A percentile compares a stretch with the other conserved stretches of the same genome.
These are phyloP conservation scores for Suillus americanus DNA, from an alignment of 768 basidiomycete genomes.

Conservation along the genomic window DNA sequence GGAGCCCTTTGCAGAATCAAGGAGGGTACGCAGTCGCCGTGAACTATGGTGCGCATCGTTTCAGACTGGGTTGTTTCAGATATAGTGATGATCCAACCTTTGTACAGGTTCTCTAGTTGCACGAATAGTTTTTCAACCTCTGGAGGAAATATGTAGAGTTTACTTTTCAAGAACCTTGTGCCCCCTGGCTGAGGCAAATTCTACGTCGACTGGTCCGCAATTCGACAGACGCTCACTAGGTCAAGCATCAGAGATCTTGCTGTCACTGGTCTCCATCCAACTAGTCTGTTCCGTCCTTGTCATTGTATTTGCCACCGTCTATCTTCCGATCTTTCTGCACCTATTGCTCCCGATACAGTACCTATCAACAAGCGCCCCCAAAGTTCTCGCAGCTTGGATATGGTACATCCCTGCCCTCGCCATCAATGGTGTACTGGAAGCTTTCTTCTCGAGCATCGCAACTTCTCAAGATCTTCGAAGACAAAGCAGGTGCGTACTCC, in stretches of 20 bases:
- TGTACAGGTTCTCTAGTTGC: conserved; percentile 83
- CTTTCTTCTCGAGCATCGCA: conserved; percentile 83
- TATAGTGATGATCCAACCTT: conserved; percentile 5
- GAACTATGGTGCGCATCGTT: conserved; percentile 75
- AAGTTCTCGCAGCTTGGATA: conserved; percentile 76
- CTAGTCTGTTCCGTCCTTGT: conserved; percentile 66
- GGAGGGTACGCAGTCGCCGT: conserved; percentile 95
- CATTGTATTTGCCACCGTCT: conserved; percentile 71
- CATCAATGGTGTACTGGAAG: conserved; percentile 89
- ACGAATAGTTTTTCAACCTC: conserved; percentile 90
- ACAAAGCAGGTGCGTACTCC: conserved; percentile 56
- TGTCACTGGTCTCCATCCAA: conserved; percentile 65
- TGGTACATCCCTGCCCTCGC: conserved; percentile 90
- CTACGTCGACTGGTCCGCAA: conserved; percentile 3
- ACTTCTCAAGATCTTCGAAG: conserved; percentile 59
- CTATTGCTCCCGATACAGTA: conserved; percentile 73
- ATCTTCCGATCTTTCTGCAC: conserved; percentile 66
- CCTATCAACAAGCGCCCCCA: conserved; percentile 74
- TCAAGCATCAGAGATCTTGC: conserved; percentile 52
- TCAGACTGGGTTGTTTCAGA: neutral
- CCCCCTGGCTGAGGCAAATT: conserved; percentile 14
- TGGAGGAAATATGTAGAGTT: conserved; percentile 89
- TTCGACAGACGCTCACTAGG: conserved; percentile 18
- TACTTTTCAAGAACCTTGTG: conserved; percentile 76
- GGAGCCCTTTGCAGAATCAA: conserved; percentile 84